Conservation (phyloP, 2,329 filamentous ascomycete genomes). For the Coniella vitis region DNA sequence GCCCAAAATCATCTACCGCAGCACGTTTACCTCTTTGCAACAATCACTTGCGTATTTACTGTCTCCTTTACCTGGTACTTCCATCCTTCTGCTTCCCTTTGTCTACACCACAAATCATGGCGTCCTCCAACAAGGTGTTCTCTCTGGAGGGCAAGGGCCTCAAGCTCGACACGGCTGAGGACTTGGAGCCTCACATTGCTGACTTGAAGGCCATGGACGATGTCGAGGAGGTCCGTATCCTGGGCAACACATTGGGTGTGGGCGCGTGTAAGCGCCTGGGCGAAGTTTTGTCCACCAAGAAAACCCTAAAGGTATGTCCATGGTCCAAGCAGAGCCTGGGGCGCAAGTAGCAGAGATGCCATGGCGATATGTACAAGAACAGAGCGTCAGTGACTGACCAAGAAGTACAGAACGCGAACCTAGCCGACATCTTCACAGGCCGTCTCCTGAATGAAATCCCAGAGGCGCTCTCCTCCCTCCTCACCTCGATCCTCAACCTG, state of each 20-base stretch:
- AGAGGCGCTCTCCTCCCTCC: constrained; percentile 74
- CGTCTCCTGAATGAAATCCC: constrained; percentile 92
- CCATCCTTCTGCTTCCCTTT: constrained; percentile 2
- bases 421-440: constrained; percentile 96
- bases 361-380: too few relatives aligned
- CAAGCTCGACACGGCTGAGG: constrained; percentile 83
- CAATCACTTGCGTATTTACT: not conserved
- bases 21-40: too few relatives aligned
- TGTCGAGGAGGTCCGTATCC: constrained; percentile 77
- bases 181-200: constrained; percentile 79
- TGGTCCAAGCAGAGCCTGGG: not conserved
- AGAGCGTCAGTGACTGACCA: not conserved
- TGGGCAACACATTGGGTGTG: constrained; percentile 89
- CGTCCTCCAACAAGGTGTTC: constrained; percentile 60
- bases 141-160: constrained; percentile 86
- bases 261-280: constrained; percentile 81
- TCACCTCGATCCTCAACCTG: constrained; percentile 80
- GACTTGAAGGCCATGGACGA: constrained; percentile 63
- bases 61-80: not conserved
- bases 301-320: constrained; percentile 60
- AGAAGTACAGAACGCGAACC: constrained; percentile 60
- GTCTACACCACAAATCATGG: constrained; percentile 34
- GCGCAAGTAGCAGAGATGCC: not conserved
- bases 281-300: constrained; percentile 76
- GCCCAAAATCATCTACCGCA: too few relatives aligned